Percentiles rank a stretch among this genome's conserved stretches.
Conservation (phyloP, 73 alveolate genomes). For the Paramecium caudatum region DNA sequence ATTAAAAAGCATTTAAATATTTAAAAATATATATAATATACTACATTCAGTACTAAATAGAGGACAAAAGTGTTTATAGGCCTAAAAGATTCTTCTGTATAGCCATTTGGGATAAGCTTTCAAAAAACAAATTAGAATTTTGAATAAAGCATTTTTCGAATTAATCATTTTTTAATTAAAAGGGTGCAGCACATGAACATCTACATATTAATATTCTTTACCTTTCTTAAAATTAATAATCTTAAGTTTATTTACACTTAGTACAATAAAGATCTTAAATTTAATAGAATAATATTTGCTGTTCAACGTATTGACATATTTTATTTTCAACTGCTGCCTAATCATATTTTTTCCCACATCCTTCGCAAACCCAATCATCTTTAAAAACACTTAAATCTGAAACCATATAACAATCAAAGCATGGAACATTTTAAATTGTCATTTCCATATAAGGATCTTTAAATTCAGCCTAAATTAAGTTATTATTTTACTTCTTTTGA, state of each 20-base stretch:
- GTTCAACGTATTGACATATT: conserved; percentile 40
- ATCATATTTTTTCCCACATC: conserved; percentile 34
- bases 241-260: conserved; percentile 65
- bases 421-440: conserved; percentile 20
- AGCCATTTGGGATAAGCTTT: neutral
- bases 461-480: conserved; percentile 59
- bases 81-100: conserved; percentile 22
- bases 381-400: conserved; percentile 58
- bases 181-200: conserved; percentile 34
- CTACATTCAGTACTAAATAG: too few species aligned
- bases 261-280: conserved; percentile 69
- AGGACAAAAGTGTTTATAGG: conserved; percentile 1
- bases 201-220: neutral
- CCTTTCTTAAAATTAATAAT: conserved; percentile 51
- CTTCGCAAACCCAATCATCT: conserved; percentile 68
- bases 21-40: too few species aligned
- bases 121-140: neutral
- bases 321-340: neutral
- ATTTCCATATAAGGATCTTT: conserved; percentile 69
- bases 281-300: conserved; percentile 49
- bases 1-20: too few species aligned
- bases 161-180: neutral
- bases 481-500: conserved; percentile 6
- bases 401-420: conserved; percentile 58
- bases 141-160: conserved; percentile 48